Conservation (phyloP, 2,329 filamentous ascomycete species). For the Chaetomiaceae sp. region DNA sequence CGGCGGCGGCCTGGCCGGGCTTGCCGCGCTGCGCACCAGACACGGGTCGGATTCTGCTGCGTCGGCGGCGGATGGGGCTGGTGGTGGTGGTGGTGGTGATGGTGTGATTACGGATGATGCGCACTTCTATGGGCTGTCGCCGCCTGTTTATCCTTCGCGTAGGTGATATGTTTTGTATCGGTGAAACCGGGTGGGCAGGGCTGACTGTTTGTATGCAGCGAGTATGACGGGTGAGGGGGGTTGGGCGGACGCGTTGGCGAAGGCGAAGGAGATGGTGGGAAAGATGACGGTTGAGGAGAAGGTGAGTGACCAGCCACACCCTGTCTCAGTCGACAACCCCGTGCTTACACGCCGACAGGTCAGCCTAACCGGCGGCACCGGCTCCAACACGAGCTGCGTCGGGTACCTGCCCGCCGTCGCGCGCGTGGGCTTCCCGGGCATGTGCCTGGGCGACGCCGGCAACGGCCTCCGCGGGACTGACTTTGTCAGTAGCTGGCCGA, state of each 20-base stretch:
- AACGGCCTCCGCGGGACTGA: slow-evolving; percentile 39
- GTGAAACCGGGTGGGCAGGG: slow-evolving; percentile 3
- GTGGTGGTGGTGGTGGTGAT: not conserved
- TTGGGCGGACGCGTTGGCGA: slow-evolving; percentile 62
- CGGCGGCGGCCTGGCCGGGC: slow-evolving; percentile 31
- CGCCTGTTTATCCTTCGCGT: slow-evolving; percentile 47
- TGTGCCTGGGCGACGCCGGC: slow-evolving; percentile 41
- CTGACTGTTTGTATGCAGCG: slow-evolving; percentile 28
- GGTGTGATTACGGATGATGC: slow-evolving; percentile 35
- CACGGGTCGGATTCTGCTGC: no score
- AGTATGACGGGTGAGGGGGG: slow-evolving; percentile 53
- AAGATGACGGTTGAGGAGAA: slow-evolving; percentile 73
- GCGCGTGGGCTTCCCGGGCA: slow-evolving; percentile 37
- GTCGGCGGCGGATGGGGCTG: not conserved
- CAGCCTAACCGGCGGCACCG: slow-evolving; percentile 65
- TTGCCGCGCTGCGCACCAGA: slow-evolving; percentile 28
- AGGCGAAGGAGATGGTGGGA: slow-evolving; percentile 62
- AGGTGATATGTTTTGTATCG: not conserved
- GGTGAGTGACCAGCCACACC: slow-evolving; percentile 28
- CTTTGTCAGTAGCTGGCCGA: slow-evolving; percentile 38
- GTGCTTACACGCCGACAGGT: slow-evolving; percentile 36
- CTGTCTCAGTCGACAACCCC: not conserved
- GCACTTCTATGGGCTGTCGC: slow-evolving; percentile 45
- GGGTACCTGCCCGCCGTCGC: slow-evolving; percentile 38
- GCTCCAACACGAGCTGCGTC: slow-evolving; percentile 44